These are phyloP conservation scores for Phytophthora foliorum DNA, from an alignment of 352 stramenopile species.

Conservation along the genomic window DNA sequence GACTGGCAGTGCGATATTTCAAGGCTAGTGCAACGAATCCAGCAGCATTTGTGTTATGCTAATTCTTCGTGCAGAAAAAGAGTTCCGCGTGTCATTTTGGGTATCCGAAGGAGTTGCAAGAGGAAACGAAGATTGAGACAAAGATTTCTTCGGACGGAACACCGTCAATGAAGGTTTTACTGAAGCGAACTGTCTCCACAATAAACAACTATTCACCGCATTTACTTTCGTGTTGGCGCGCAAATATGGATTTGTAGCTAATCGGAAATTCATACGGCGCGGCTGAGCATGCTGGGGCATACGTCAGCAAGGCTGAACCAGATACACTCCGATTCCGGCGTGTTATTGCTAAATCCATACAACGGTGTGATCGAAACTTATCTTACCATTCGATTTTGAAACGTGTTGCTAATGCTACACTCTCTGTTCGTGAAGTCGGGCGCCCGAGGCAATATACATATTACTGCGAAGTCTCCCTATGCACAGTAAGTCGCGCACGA, in stretches of 20 bases:
- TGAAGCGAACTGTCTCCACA: slow-evolving; percentile 12
- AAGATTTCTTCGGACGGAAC: slow-evolving; percentile 3
- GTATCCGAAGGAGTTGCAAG: slow-evolving; percentile 14
- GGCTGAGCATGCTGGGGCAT: background rate
- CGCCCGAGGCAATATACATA: background rate
- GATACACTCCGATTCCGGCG: background rate
- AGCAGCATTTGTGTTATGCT: slow-evolving; percentile 25
- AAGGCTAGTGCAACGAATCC: slow-evolving; percentile 17
- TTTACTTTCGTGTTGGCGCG: slow-evolving; percentile 11
- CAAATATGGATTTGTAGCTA: background rate
- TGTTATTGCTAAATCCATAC: background rate
- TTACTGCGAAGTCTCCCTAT: background rate
- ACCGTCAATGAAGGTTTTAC: slow-evolving; percentile 9
- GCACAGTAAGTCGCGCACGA: slow-evolving; percentile 2
- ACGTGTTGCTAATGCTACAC: background rate
- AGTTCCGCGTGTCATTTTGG: slow-evolving; percentile 16
- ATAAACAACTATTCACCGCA: slow-evolving; percentile 19
- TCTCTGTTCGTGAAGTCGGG: background rate
- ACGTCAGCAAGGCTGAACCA: background rate
- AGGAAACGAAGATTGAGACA: background rate
- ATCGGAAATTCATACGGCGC: background rate
- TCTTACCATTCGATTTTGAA: background rate
- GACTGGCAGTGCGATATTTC: slow-evolving; percentile 25
- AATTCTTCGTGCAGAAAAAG: slow-evolving; percentile 18
- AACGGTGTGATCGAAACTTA: background rate